Conservation (phyloP, 106 monocot species). For the Dendrobium officinale region DNA sequence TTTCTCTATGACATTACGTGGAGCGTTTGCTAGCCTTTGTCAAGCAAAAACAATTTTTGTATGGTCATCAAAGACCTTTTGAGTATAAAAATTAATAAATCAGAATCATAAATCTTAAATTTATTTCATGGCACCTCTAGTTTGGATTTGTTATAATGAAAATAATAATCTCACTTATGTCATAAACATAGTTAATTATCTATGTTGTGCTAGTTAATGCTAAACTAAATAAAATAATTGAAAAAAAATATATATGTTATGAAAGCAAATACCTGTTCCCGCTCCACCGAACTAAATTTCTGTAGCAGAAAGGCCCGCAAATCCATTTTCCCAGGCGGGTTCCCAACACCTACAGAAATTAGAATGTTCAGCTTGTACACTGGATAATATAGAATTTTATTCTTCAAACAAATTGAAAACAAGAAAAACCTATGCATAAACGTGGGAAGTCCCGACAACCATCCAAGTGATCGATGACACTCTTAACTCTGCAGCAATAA, state of each 20-base stretch:
- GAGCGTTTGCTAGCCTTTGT: too few species aligned
- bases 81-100: too few species aligned
- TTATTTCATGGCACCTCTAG: too few species aligned
- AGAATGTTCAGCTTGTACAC: constrained; percentile 1
- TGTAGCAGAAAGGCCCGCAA: constrained; percentile 82
- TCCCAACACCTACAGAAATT: constrained; percentile 68
- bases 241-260: not conserved
- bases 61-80: too few species aligned
- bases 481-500: constrained; percentile 57
- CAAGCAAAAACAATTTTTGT: too few species aligned
- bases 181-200: too few species aligned
- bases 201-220: not conserved
- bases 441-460: constrained; percentile 71
- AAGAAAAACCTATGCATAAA: constrained; percentile 64
- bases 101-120: too few species aligned
- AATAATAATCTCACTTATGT: too few species aligned
- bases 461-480: constrained; percentile 72
- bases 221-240: not conserved
- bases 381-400: not conserved
- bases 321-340: constrained; percentile 89
- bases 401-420: not conserved
- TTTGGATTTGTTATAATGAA: too few species aligned
- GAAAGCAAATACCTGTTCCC: constrained; percentile 46
- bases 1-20: too few species aligned
- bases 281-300: constrained; percentile 77